Base-by-base conservation (phyloP, 805 yeast genomes). In the Isabelozyma heimii region DNA sequence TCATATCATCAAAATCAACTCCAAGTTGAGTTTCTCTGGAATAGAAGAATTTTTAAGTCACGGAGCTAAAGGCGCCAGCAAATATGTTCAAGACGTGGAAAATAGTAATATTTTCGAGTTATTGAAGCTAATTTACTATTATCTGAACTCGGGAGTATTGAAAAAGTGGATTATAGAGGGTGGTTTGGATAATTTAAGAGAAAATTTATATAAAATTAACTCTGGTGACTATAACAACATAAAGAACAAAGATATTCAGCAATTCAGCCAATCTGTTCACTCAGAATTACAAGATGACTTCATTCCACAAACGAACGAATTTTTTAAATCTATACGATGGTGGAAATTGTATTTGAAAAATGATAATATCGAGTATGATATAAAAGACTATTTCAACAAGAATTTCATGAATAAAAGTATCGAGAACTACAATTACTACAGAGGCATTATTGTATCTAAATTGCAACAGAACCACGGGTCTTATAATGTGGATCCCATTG, bases 301-400 rank as follows among this genome's bases (percentile, higher is more conserved):
- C 40, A 59, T 64, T 13, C 77, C 78, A 0, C 48, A 58, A 5
- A 65, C 74, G 1, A 51, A 47, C 1, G 70, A 65, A 44, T 71
- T 73, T 61, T 50, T 47, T 20, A 57, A 54, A 15, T 62, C 58
- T 14, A 62, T 73, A 44, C 54, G 56, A 14, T 73, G 77, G 77
- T 73, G 76, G 74, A 72, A 60, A 52, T 54, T 73, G n/a, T 73
- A 73, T 53, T 59, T 58, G 48, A 64, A 63, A 43, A 73, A 73
- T 50, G 79, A 73, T 45, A 73, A 73, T 52, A 72, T 73, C 17
- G 77, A 72, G 54, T 73, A 73, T 49, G 68, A 65, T 37, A 52
- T 73, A 41, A 73, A 73, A 48, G 79, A 73, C 48, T 71, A 50
- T 54, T 66, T 73, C 49, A 59, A 49, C 41, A 43, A 53, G 8